phyloP scores from a whole-genome alignment of 495 filamentous ascomycete genomes.

The Penicillium tannophilum region DNA sequence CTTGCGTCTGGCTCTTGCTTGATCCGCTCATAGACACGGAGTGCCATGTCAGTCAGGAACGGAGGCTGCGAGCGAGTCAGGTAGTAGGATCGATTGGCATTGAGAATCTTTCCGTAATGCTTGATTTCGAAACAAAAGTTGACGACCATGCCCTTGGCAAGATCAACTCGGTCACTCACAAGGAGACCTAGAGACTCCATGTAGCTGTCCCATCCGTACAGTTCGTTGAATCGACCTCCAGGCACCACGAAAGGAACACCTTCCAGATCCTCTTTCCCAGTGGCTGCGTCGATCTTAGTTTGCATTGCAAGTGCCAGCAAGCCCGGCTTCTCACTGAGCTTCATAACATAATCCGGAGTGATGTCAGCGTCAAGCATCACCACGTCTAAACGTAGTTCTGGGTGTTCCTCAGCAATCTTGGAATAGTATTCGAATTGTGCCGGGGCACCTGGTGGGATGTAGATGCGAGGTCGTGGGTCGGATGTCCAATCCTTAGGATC shows the following conservation, averaged over 20 bases:
- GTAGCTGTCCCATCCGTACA: conserved; percentile 98
- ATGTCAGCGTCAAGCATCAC: conserved; percentile 68
- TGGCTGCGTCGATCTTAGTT: conserved; percentile 61
- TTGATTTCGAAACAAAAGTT: conserved; percentile 98
- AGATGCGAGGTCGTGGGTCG: conserved; percentile 87
- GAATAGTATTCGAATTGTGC: conserved; percentile 89
- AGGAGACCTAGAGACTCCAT: conserved; percentile 91
- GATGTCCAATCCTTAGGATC: conserved; percentile 92
- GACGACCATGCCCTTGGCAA: conserved; percentile 89
- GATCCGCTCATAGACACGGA: conserved; percentile 86
- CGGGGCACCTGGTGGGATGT: conserved; percentile 80
- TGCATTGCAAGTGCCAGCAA: conserved; percentile 91
- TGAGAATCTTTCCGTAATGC: conserved; percentile 97
- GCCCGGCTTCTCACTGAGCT: conserved; percentile 82
- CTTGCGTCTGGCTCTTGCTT: conserved; percentile 72
- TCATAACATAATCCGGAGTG: conserved; percentile 71
- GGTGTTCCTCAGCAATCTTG: conserved; percentile 69
- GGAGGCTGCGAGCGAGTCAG: conserved; percentile 91
- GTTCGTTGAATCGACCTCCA: conserved; percentile 93
- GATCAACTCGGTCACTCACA: conserved; percentile 74
- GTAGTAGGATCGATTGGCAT: conserved; percentile 95
- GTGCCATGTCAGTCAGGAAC: conserved; percentile 95
- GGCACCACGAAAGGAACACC: conserved; percentile 95
- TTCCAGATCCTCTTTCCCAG: conserved; percentile 64
- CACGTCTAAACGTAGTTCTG: conserved; percentile 85